These are phyloP conservation scores for Mikania micrantha DNA, from an alignment of 129 eudicot species.

Conservation along the genomic window DNA sequence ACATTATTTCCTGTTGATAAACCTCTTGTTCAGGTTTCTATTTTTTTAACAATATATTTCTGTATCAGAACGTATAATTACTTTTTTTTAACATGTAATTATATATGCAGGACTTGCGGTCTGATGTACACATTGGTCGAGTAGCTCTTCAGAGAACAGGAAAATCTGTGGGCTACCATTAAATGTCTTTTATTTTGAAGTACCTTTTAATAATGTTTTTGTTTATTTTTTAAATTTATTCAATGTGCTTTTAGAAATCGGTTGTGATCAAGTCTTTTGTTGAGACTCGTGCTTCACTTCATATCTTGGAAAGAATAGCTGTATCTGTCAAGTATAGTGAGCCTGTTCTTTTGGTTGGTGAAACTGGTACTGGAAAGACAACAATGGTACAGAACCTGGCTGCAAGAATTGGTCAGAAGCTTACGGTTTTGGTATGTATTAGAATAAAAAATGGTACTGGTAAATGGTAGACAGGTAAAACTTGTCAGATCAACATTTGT, in stretches of 20 bases:
- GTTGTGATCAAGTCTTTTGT: slow-evolving; percentile 56
- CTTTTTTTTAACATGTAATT: not conserved
- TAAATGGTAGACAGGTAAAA: not conserved
- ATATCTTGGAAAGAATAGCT: slow-evolving; percentile 78
- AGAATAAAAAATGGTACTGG: not conserved
- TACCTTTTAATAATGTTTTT: not conserved
- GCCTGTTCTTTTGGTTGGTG: slow-evolving; percentile 96
- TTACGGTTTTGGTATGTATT: slow-evolving; percentile 87
- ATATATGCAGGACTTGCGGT: slow-evolving; percentile 46
- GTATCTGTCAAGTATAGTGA: slow-evolving; percentile 77
- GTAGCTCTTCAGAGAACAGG: slow-evolving; percentile 37
- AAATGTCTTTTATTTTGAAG: not conserved
- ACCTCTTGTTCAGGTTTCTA: slow-evolving; percentile 65
- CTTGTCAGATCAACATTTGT: not conserved
- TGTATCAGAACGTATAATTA: not conserved
- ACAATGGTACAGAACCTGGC: slow-evolving; percentile 93
- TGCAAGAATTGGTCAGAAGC: slow-evolving; percentile 67
- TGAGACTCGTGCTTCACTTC: slow-evolving; percentile 63
- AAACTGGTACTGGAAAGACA: slow-evolving; percentile 97
- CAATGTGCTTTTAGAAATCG: slow-evolving; percentile 18
- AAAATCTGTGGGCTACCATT: slow-evolving; percentile 37
- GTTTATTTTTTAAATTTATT: slow-evolving; percentile 9
- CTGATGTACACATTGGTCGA: slow-evolving; percentile 69
- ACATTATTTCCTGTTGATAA: slow-evolving; percentile 54
- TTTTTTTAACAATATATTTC: not conserved